Evolutionary conservation across 441 rosid genomes (phyloP).

Genomic region (Corymbia calophylla): DNA sequence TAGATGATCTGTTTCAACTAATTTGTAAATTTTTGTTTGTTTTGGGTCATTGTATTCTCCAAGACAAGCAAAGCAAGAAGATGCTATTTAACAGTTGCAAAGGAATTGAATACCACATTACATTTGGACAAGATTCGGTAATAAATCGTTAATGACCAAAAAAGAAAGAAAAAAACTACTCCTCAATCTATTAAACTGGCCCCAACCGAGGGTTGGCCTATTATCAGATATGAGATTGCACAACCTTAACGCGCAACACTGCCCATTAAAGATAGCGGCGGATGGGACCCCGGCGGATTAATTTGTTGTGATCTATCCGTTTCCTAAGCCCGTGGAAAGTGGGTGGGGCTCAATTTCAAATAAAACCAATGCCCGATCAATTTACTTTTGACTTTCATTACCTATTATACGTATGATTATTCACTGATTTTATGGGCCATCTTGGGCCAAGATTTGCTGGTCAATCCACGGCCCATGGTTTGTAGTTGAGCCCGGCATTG

Average conservation of each 20-base stretch:
- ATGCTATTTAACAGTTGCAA: not conserved
- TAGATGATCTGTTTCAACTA: not conserved
- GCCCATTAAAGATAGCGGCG: not conserved
- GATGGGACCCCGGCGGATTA: not conserved
- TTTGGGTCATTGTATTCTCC: not conserved
- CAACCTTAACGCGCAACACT: fast-evolving
- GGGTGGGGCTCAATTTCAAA: not conserved
- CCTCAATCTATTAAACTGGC: not conserved
- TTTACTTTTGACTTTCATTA: not conserved
- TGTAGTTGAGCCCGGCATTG: not conserved
- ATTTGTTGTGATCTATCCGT: not conserved
- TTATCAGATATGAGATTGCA: not conserved
- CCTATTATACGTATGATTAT: not conserved
- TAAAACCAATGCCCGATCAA: not conserved
- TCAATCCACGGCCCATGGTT: not conserved
- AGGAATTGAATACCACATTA: not conserved
- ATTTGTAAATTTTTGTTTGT: not conserved
- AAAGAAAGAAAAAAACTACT: not conserved
- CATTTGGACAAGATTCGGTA: not conserved
- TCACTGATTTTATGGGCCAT: not conserved
- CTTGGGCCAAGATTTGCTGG: not conserved
- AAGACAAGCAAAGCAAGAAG: not conserved
- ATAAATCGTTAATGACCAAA: not conserved
- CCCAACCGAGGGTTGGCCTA: not conserved
- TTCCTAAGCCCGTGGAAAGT: not conserved